A percentile compares a stretch with the other conserved stretches of the same genome.
These are phyloP conservation scores for Penicillium nucicola DNA, from an alignment of 495 filamentous ascomycete genomes.

Conservation along the genomic window DNA sequence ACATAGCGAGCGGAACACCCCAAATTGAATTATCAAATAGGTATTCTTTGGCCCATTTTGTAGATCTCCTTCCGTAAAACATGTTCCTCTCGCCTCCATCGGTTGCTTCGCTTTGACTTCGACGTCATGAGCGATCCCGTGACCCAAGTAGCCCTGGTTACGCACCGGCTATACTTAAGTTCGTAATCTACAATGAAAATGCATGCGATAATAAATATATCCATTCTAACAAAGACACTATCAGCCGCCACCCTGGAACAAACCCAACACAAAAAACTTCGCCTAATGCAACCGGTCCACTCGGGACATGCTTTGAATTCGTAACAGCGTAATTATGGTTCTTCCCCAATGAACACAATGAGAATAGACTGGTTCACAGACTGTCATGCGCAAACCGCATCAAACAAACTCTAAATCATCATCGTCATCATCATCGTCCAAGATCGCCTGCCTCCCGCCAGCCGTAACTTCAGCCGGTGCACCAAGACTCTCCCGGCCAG, in stretches of 20 bases:
- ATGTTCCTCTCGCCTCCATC: too few relatives aligned
- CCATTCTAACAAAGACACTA: neutral
- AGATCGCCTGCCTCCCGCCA: conserved; percentile 24
- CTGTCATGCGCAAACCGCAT: conserved; percentile 1
- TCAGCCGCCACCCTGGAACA: neutral
- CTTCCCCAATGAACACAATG: neutral
- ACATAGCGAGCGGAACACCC: neutral
- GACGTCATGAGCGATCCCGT: too few relatives aligned
- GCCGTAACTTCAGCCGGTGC: conserved; percentile 35
- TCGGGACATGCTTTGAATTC: conserved; percentile 8
- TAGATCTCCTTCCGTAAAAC: too few relatives aligned
- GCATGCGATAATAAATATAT: neutral
- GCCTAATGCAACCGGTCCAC: conserved; percentile 6
- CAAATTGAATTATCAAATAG: neutral
- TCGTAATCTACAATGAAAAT: conserved; percentile 12
- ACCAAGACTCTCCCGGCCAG: conserved; percentile 71
- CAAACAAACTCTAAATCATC: conserved; percentile 57
- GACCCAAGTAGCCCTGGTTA: too few relatives aligned
- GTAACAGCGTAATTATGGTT: conserved; percentile 12
- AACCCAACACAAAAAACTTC: conserved; percentile 5
- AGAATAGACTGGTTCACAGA: neutral
- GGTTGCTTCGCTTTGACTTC: too few relatives aligned
- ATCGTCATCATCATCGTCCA: conserved; percentile 44
- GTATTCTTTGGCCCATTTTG: too few relatives aligned
- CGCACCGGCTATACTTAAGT: neutral